phyloP scores from a whole-genome alignment of 495 filamentous ascomycete species.

The Eremomyces bilateralis region DNA sequence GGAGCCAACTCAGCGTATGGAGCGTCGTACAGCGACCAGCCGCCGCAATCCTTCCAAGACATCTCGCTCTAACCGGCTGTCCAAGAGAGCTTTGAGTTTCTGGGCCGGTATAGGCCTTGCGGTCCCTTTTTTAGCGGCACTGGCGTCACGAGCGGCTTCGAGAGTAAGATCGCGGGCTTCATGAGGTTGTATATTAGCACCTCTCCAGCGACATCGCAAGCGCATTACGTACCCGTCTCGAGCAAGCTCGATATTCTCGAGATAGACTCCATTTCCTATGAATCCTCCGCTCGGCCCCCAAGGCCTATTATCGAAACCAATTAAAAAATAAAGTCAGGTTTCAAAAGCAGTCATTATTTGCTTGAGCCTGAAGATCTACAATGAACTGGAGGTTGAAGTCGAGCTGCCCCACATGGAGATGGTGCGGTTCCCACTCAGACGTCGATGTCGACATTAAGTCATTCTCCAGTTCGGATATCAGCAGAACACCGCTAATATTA shows the following conservation, averaged over 20 bases:
- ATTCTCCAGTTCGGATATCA: no score
- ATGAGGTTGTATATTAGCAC: not conserved
- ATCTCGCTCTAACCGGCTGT: conserved; percentile 82
- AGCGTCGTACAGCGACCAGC: conserved; percentile 55
- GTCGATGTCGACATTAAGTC: not conserved
- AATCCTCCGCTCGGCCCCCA: no score
- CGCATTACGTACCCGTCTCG: conserved; percentile 49
- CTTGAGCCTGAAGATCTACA: not conserved
- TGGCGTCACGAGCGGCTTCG: conserved; percentile 54
- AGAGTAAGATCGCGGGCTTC: conserved; percentile 86
- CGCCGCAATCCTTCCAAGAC: conserved; percentile 77
- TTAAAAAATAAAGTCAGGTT: not conserved
- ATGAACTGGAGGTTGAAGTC: not conserved
- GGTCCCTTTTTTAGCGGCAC: conserved; percentile 26
- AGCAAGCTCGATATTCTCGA: conserved; percentile 80
- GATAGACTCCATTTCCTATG: conserved; percentile 67
- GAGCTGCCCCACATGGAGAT: not conserved
- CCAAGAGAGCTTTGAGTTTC: conserved; percentile 83
- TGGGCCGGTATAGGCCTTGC: conserved; percentile 26
- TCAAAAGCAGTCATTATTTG: not conserved
- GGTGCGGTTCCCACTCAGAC: not conserved
- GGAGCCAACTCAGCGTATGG: no score
- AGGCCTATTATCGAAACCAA: no score
- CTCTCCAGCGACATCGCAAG: not conserved
- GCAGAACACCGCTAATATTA: no score